phyloP scores from a whole-genome alignment of 2,329 filamentous ascomycete genomes.

The Eurotiales sp. region DNA sequence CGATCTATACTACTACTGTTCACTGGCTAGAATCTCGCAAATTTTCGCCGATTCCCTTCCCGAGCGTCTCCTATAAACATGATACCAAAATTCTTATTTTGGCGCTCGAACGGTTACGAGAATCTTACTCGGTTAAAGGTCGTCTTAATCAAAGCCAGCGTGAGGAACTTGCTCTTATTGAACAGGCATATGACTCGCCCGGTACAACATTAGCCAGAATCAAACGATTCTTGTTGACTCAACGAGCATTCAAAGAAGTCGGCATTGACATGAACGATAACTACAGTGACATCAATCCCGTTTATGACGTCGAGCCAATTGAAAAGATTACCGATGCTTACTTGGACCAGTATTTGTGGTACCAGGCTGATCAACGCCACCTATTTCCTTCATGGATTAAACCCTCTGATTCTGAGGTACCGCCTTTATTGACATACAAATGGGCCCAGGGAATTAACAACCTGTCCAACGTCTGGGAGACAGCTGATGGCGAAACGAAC shows the following conservation, averaged over 20 bases:
- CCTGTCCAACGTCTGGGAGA: conserved; percentile 90
- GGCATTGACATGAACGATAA: conserved; percentile 99
- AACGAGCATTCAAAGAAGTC: conserved; percentile 98
- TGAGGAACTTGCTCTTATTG: conserved; percentile 92
- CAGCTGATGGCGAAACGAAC: conserved; percentile 90
- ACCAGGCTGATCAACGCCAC: conserved; percentile 95
- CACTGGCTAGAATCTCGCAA: conserved; percentile 98
- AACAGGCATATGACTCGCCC: conserved; percentile 96
- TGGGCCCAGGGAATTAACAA: conserved; percentile 99
- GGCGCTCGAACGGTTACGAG: conserved; percentile 84
- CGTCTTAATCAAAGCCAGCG: conserved; percentile 95
- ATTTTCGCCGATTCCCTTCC: conserved; percentile 97
- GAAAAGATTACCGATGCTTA: conserved; percentile 99
- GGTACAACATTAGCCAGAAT: conserved; percentile 94
- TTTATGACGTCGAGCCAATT: conserved; percentile 98
- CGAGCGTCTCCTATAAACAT: conserved; percentile 98
- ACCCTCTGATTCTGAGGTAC: conserved; percentile 95
- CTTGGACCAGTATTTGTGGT: conserved; percentile 97
- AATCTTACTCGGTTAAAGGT: conserved; percentile 97
- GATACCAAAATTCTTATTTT: conserved; percentile 98
- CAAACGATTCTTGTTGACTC: conserved; percentile 94
- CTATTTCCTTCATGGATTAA: conserved; percentile 99
- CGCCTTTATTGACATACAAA: conserved; percentile 91
- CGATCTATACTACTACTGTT: conserved; percentile 97
- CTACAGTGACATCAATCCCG: conserved; percentile 97